These are phyloP conservation scores for Ceratopteris richardii DNA, from an alignment of 75 land plant genomes.

Conservation along the genomic window DNA sequence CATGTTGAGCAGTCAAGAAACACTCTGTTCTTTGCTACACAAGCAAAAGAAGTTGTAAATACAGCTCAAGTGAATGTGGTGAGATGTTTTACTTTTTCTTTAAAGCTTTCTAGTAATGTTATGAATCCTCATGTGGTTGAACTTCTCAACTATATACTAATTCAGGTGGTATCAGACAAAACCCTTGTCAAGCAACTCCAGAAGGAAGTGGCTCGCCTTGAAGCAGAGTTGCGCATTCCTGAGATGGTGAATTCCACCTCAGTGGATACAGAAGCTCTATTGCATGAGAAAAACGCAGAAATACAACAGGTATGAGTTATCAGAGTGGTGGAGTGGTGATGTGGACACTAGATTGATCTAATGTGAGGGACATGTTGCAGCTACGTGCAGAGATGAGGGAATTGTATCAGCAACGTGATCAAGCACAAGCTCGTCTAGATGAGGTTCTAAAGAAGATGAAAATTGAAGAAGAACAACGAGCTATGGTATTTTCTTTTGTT, in stretches of 20 bases:
- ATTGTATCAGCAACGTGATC: conserved; percentile 7
- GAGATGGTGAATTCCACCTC: conserved; percentile 21
- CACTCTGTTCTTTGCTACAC: conserved; percentile 67
- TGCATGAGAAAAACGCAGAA: conserved; percentile 51
- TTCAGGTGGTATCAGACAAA: conserved; percentile 77
- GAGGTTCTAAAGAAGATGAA: conserved; percentile 9
- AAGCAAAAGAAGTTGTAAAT: conserved; percentile 85
- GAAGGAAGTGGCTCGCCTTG: conserved; percentile 79
- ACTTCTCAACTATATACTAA: not conserved
- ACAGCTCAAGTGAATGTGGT: conserved; percentile 87
- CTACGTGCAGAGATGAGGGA: conserved; percentile 46
- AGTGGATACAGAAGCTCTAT: conserved; percentile 15
- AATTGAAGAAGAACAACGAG: conserved; percentile 6
- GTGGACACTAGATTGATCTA: not conserved
- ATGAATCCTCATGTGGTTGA: not conserved
- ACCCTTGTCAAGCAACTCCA: conserved; percentile 67
- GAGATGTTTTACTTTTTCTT: not conserved
- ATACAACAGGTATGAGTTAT: conserved; percentile 49
- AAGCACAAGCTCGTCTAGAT: conserved; percentile 10
- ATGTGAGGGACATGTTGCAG: conserved; percentile 8
- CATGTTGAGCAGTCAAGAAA: conserved; percentile 78
- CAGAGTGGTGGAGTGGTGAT: not conserved
- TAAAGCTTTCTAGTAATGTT: not conserved
- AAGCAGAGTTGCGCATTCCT: conserved; percentile 64
- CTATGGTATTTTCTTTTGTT: not conserved